These are phyloP conservation scores for Canavalia gladiata DNA, from an alignment of 306 rosid species.

Conservation along the genomic window DNA sequence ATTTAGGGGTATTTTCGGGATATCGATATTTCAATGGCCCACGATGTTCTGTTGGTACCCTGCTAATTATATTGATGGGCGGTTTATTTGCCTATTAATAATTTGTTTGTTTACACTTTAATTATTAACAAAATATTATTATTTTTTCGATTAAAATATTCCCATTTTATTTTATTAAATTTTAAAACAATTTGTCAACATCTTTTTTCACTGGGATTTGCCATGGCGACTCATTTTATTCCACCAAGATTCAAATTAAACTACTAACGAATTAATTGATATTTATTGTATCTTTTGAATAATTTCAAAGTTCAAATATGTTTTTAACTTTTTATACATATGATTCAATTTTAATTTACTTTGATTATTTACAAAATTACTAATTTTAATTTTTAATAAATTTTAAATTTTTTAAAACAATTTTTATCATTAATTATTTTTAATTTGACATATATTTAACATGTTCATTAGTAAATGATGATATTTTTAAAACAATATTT, in stretches of 20 bases:
- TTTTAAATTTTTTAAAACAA: no score
- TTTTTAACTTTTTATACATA: no score
- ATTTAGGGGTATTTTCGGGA: conserved; percentile 32
- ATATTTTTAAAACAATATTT: no score
- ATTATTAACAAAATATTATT: conserved; percentile 31
- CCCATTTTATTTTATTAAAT: neutral
- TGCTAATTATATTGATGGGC: conserved; percentile 50
- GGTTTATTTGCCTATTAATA: conserved; percentile 46
- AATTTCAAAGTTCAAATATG: neutral
- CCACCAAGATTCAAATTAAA: conserved; percentile 1
- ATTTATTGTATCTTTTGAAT: neutral
- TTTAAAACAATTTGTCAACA: neutral
- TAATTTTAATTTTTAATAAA: no score
- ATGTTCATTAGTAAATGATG: no score
- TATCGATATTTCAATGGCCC: conserved; percentile 37
- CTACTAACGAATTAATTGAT: neutral
- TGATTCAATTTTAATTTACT: no score
- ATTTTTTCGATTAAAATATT: neutral
- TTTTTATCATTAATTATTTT: no score
- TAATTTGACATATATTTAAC: no score
- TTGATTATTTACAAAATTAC: no score
- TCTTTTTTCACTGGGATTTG: neutral
- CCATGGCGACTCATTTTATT: conserved; percentile 6
- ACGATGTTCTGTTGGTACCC: conserved; percentile 37
- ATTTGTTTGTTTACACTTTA: conserved; percentile 18